Base-by-base conservation (phyloP, 1,284 basidiomycete genomes). In the Sanghuangporus weigelae region DNA sequence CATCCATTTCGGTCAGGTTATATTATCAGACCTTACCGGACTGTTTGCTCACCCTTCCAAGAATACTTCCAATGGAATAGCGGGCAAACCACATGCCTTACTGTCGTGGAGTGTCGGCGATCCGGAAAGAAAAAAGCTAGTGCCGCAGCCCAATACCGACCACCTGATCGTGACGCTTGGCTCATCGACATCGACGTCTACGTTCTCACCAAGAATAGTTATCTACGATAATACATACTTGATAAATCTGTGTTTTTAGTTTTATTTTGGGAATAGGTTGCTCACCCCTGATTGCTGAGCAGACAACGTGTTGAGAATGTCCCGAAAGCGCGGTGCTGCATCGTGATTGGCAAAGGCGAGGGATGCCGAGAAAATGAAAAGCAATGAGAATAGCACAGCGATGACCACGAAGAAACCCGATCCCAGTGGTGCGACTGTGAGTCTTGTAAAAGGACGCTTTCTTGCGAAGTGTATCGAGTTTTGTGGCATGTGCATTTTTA, bases 171-270 rank as follows among this genome's bases (percentile, higher is more conserved):
- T 80, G 53, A 85, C 69, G 0, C 82, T 76, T 0, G 84, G 84
- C 68, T 86, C 84, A 62, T 84, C 83, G 10, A 84, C 72, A 67
- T 85, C 83, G 10, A 84, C 77, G 65, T 84, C 83, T 10, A 85
- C 81, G 59, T 78, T 79, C 66, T 84, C 82, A 7, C 83, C 83
- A 1, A 84, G 69, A 35, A 85, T 74, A 3, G 84, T 77, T 40
- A 85, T 73, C 83, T 84, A 65, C 16, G 39, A 23, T 7, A 58
- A 64, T 6, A 42, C 31, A 64, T 6, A 42, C 31, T 55, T 50
- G 62, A 38, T 31, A 46, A 39, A 48, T 11, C 19, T 31, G 26
- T 4, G 5, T 44, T 54, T 26, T 39, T n/a, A 8, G 2, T 5
- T 7, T 31, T 48, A 10, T 49, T 14, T 23, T 48, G 16, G 7